Base-by-base conservation (phyloP, 495 filamentous ascomycete species). In the Cladorrhinum samala region DNA sequence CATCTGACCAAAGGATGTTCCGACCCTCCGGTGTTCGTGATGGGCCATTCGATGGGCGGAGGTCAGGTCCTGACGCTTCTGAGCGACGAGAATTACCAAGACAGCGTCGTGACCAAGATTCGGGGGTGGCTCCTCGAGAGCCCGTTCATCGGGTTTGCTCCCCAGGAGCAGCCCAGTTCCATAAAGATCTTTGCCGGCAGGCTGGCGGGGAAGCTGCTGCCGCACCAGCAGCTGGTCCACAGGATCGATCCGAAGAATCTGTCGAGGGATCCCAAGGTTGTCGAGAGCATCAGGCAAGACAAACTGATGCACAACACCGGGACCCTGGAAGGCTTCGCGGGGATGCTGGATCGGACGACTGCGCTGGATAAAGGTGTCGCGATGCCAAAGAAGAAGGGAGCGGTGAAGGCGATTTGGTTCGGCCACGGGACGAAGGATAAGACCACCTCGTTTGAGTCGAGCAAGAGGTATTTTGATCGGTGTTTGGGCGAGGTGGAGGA, bases 31-130 rank as follows among this genome's bases (percentile, higher is more conserved):
- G 65, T 92, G 17, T 95, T 95, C 70, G 77, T 95, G n/a, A 80
- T 89, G 66, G 90, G 90, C 46, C 90, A 95, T 69, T 88, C 84
- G 13, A 76, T 80, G 77, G 91, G 91, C 64, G 91, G 91, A 42
- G 87, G 78, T 14, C 72, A 90, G 58, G 80, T 83, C 13, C 69
- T 91, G 2, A 74, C 72, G 5, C 56, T 81, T 3, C 66, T 67
- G 33, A 66, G 60, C 38, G 69, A 72, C 51, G 58, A 69, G 1
- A n/a, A 52, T 24, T 76, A 77, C 63, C 58, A 69, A 48, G 73
- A 77, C 45, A 17, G 70, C 9, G 57, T 75, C 20, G 50, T 66
- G 30, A 37, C 57, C 55, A 75, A 77, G 63, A 58, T 83, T n/a
- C 66, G 80, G 9, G 89, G 88, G 30, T 84, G 84, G 69, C 57